Evolutionary conservation across 495 filamentous ascomycete species (phyloP).

Genomic region (Penicillium macrosclerotiorum): DNA sequence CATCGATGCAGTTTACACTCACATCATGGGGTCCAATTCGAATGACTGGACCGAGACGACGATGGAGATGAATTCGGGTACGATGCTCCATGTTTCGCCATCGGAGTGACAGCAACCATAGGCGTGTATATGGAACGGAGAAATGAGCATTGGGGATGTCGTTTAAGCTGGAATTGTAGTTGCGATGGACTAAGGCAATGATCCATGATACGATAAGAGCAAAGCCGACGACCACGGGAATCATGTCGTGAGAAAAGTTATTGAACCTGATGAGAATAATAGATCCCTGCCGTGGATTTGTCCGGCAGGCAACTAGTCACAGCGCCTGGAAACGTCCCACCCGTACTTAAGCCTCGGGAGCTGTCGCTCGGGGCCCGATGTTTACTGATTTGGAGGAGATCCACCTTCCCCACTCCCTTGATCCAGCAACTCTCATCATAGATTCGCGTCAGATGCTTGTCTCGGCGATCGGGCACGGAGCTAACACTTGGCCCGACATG

Average conservation of each 20-base stretch:
- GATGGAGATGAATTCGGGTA: conserved; percentile 3
- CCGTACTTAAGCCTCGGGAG: neutral
- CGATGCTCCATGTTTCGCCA: conserved; percentile 3
- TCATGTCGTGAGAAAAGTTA: neutral
- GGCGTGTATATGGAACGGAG: neutral
- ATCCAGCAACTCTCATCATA: neutral
- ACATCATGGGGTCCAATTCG: conserved; percentile 1
- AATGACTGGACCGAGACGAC: conserved; percentile 2
- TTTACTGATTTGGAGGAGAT: neutral
- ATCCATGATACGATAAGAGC: neutral
- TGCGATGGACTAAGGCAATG: neutral
- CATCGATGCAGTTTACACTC: conserved; percentile 1
- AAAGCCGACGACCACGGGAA: neutral
- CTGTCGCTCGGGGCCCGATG: neutral
- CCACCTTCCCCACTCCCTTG: too few species aligned
- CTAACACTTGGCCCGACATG: neutral
- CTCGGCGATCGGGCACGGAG: neutral
- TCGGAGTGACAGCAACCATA: neutral
- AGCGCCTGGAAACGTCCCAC: neutral
- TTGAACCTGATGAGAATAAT: neutral
- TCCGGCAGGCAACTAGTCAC: neutral
- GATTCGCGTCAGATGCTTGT: neutral
- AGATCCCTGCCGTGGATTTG: too few species aligned
- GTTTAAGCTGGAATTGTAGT: neutral
- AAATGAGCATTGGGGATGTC: neutral